Evolutionary conservation across 192 early-diverging fungal species (phyloP), one percentile per base, ranked within the genome.

Genomic region (Chytriomyces sp.): DNA sequence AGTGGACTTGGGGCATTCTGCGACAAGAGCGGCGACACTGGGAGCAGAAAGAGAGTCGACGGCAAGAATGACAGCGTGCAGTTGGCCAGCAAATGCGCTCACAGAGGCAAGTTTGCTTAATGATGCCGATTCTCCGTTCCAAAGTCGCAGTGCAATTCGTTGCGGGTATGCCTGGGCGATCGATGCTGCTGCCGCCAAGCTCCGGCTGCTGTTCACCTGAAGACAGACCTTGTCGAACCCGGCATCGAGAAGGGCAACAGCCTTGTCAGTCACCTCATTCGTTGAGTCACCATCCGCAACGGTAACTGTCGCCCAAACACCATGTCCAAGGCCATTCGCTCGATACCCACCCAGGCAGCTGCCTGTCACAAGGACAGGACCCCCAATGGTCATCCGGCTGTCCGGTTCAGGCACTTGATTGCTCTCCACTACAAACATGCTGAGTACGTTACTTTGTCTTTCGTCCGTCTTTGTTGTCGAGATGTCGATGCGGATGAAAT

Each of bases 251-350:
- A 48, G 18, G 16, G 67, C 67, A 9, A 48, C 43, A 47, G 43
- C 69, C 49, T 23, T 26, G 63, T 13, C 63, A 2, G 16, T 28
- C 63, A 11, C 63, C 66, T 45, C 66, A n/a, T 67, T 11, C 13
- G 16, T 45, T 13, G 23, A 35, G 35, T 35, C 44, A 8, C 20
- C 66, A 45, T n/a, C 7, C 13, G 11, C 8, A 64, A 44, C 66
- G 45, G 66, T 20, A 47, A 16, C 66, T 28, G 63, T 64, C 28
- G 63, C 63, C 66, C 66, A 67, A 16, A 67, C 66, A 18, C 66
- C 66, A 45, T 67, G 66, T 9, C 66, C 66, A 11, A 28, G 43
- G 66, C 45, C 13, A 35, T 35, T 35, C 35, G 35, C 35, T 45
- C 66, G 9, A 28, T 45, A 13, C 28, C 16, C 53, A 57, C 13